Percentiles rank a stretch among this genome's conserved stretches.
Conservation (phyloP, 2,329 filamentous ascomycete species). For the Epicoccum sorghinum region DNA sequence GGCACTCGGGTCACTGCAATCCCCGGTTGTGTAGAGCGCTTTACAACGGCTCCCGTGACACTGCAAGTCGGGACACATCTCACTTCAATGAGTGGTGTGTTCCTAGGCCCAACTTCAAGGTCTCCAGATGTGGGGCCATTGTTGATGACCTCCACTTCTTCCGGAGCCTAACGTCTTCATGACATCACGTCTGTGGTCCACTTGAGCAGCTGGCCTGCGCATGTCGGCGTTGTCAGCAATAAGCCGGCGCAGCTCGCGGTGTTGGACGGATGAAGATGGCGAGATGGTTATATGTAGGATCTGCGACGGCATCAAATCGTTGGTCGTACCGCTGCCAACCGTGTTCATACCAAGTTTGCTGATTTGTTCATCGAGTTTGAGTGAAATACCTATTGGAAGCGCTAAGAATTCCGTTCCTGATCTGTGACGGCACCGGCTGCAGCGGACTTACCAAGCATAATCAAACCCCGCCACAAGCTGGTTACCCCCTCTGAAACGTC, state of each 20-base stretch:
- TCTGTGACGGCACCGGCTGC: constrained; percentile 24
- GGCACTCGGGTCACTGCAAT: background rate
- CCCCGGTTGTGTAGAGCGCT: background rate
- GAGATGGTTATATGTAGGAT: constrained; percentile 2
- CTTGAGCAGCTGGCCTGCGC: constrained; percentile 4
- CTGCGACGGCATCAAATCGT: constrained; percentile 23
- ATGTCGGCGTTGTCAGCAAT: background rate
- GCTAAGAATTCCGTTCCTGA: constrained; percentile 27
- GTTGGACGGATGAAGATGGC: constrained; percentile 1
- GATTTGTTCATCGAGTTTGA: constrained; percentile 33
- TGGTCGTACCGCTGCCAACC: constrained; percentile 29
- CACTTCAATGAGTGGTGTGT: background rate
- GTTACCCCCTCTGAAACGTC: constrained; percentile 23
- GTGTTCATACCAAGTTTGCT: constrained; percentile 25
- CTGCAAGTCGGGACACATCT: too few relatives aligned
- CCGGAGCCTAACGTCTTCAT: constrained; percentile 13
- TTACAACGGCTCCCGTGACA: background rate
- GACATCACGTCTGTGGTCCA: constrained; percentile 9
- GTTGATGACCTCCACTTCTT: constrained; percentile 10
- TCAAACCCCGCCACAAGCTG: constrained; percentile 24
- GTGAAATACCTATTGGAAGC: constrained; percentile 14
- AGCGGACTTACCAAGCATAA: constrained; percentile 20
- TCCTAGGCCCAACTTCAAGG: background rate
- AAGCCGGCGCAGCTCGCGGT: background rate
- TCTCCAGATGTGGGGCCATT: constrained; percentile 8